Conservation (phyloP, 2,329 filamentous ascomycete species). For the Trichoderma sp. region DNA sequence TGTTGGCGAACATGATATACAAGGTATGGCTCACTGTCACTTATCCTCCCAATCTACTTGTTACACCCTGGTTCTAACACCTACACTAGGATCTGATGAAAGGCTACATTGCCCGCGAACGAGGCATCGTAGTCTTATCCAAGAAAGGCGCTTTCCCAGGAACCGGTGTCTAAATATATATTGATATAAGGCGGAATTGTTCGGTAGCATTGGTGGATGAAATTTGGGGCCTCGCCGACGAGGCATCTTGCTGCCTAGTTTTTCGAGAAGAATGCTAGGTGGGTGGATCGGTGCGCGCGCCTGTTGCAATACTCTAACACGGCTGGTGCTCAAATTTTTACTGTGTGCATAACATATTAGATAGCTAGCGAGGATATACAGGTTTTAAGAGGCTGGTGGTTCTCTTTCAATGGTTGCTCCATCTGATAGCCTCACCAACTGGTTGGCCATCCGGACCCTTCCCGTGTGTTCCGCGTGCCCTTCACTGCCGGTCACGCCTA, state of each 20-base stretch:
- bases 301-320: background rate
- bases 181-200: background rate
- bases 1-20: conserved; percentile 96
- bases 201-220: background rate
- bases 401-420: background rate
- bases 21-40: conserved; percentile 66
- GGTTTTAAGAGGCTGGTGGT: background rate
- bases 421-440: background rate
- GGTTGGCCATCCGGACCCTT: background rate
- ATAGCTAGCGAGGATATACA: conserved; percentile 17
- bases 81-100: conserved; percentile 83
- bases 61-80: conserved; percentile 37
- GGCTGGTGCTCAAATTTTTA: background rate
- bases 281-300: background rate
- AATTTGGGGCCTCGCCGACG: too few species aligned
- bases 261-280: background rate
- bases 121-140: conserved; percentile 87
- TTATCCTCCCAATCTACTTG: background rate
- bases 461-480: background rate
- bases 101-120: conserved; percentile 92
- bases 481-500: background rate
- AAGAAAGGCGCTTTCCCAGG: conserved; percentile 94
- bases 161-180: conserved; percentile 64
- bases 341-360: background rate
- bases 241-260: background rate